Conservation (phyloP, 2,329 filamentous ascomycete species). For the Ramularia endophylla region DNA sequence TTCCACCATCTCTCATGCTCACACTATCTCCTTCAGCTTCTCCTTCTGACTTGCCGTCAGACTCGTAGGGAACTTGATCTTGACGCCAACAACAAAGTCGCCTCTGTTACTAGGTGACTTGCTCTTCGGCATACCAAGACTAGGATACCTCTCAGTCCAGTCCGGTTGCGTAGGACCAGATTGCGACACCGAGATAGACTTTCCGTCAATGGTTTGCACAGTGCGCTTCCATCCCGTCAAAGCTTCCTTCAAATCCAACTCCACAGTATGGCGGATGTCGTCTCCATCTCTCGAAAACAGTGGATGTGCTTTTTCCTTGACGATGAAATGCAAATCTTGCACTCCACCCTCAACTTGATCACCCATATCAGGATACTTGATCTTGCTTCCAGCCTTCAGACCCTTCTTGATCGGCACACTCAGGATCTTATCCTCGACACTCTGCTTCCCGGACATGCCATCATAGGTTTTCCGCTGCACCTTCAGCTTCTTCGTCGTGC, state of each 20-base stretch:
- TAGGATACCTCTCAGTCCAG: slow-evolving; percentile 73
- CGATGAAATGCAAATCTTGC: slow-evolving; percentile 91
- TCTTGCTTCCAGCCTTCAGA: slow-evolving; percentile 94
- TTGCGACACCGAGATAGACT: slow-evolving; percentile 73
- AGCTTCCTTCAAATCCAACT: slow-evolving; percentile 85
- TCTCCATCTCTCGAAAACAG: slow-evolving; percentile 83
- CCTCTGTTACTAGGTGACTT: slow-evolving; percentile 82
- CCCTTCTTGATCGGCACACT: slow-evolving; percentile 95
- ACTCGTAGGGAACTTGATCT: slow-evolving; percentile 82
- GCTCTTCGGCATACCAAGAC: slow-evolving; percentile 87
- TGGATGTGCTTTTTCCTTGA: slow-evolving; percentile 89
- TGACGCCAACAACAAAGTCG: slow-evolving; percentile 83
- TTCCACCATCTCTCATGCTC: slow-evolving; percentile 14
- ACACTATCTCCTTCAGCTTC: slow-evolving; percentile 71
- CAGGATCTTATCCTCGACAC: slow-evolving; percentile 79
- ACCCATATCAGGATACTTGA: slow-evolving; percentile 96
- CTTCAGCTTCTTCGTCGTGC: slow-evolving; percentile 93
- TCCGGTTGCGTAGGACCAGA: slow-evolving; percentile 79
- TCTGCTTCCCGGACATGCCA: slow-evolving; percentile 69
- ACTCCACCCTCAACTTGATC: slow-evolving; percentile 95
- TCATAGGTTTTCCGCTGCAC: slow-evolving; percentile 97
- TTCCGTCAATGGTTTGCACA: slow-evolving; percentile 90
- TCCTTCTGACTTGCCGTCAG: slow-evolving; percentile 75
- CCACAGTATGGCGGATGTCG: slow-evolving; percentile 71
- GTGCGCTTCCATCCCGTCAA: slow-evolving; percentile 89